These are phyloP conservation scores for Cucurbitaria berberidis DNA, from an alignment of 2,329 filamentous ascomycete species.

Conservation along the genomic window DNA sequence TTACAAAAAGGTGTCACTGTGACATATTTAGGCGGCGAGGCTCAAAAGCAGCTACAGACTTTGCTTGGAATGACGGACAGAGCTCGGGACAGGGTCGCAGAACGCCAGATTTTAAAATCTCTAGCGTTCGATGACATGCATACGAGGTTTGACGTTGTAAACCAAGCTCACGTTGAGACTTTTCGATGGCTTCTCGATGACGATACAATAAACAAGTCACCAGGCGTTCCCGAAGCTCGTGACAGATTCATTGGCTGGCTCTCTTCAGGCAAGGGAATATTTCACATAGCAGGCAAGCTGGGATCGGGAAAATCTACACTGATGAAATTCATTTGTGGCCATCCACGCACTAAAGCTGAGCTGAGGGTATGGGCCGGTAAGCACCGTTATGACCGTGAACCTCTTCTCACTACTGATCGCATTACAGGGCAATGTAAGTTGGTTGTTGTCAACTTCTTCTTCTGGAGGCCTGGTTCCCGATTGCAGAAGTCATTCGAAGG, in stretches of 20 bases:
- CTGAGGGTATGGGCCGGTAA: neutral
- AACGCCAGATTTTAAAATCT: neutral
- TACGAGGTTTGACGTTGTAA: slow-evolving; percentile 4
- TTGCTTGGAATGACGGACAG: neutral
- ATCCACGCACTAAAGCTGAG: slow-evolving; percentile 6
- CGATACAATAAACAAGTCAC: neutral
- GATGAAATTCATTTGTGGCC: slow-evolving; percentile 34
- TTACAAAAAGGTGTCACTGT: neutral
- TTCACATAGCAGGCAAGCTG: slow-evolving; percentile 35
- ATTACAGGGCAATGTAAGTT: slow-evolving; percentile 18
- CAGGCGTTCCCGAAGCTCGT: neutral
- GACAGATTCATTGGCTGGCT: slow-evolving; percentile 10
- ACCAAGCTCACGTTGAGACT: slow-evolving; percentile 7
- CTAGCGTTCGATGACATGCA: neutral
- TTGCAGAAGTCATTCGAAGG: slow-evolving; percentile 34
- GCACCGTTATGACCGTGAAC: neutral
- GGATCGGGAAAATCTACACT: slow-evolving; percentile 45
- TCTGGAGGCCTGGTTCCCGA: slow-evolving; percentile 33
- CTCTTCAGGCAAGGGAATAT: neutral
- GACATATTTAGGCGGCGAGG: neutral
- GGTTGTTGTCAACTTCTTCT: slow-evolving; percentile 31
- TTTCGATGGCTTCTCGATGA: slow-evolving; percentile 14
- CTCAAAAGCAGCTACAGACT: neutral
- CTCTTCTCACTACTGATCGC: slow-evolving; percentile 6
- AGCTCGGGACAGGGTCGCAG: neutral